A percentile compares a stretch with the other conserved stretches of the same genome.
Conservation (phyloP, 2,329 filamentous ascomycete species). For the Periconia digitata region DNA sequence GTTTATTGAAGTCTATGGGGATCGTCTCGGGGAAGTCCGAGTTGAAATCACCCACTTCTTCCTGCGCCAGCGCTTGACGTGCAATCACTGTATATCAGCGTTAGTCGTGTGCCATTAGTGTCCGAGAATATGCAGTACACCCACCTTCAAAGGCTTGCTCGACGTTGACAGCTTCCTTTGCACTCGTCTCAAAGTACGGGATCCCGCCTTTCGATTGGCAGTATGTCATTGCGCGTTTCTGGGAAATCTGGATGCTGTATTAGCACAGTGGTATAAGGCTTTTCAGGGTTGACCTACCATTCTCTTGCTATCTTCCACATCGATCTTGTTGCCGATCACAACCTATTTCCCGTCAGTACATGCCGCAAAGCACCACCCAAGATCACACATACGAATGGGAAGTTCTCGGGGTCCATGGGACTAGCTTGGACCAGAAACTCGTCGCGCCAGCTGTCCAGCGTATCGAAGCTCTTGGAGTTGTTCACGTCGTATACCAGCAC, state of each 20-base stretch:
- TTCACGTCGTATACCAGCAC: slow-evolving; percentile 98
- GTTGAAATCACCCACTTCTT: slow-evolving; percentile 97
- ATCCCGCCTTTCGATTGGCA: slow-evolving; percentile 97
- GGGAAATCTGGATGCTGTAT: slow-evolving; percentile 68
- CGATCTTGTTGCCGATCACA: slow-evolving; percentile 98
- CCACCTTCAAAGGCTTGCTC: slow-evolving; percentile 76
- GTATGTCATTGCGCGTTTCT: slow-evolving; percentile 94
- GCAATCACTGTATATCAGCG: slow-evolving; percentile 72
- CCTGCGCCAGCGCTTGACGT: slow-evolving; percentile 90
- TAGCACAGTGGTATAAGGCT: neutral
- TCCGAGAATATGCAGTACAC: neutral
- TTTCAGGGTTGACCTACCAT: slow-evolving; percentile 60
- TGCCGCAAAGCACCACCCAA: neutral
- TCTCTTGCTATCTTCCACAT: slow-evolving; percentile 96
- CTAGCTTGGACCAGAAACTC: slow-evolving; percentile 98
- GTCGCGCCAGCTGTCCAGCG: slow-evolving; percentile 96
- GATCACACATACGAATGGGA: slow-evolving; percentile 77
- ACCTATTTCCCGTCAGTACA: slow-evolving; percentile 59
- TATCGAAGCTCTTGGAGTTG: slow-evolving; percentile 98
- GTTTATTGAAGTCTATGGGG: slow-evolving; percentile 95
- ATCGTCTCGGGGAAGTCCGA: slow-evolving; percentile 98
- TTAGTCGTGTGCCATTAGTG: neutral
- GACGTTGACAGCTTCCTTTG: slow-evolving; percentile 97
- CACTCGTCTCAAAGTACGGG: slow-evolving; percentile 98
- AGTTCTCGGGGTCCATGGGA: slow-evolving; percentile 93